Conservation (phyloP, 179 eudicot species). For the Beta corolliflora region DNA sequence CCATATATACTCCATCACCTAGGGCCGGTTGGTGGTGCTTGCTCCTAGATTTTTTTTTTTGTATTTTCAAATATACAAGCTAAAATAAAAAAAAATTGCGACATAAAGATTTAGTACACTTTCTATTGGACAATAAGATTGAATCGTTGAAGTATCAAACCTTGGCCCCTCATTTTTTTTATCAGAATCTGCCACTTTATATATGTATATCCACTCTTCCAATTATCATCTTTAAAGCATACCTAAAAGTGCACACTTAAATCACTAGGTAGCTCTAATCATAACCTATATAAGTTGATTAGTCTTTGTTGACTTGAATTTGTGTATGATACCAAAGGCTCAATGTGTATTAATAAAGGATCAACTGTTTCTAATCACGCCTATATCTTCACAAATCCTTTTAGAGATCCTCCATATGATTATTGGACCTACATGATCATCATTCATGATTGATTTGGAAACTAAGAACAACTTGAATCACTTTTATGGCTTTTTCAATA, state of each 20-base stretch:
- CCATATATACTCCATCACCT: too few relatives aligned
- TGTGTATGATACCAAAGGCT: slow-evolving; percentile 14
- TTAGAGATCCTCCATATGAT: slow-evolving; percentile 32
- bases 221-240: not conserved
- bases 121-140: too few relatives aligned
- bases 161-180: too few relatives aligned
- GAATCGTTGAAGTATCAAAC: too few relatives aligned
- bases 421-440: slow-evolving; percentile 38
- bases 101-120: too few relatives aligned
- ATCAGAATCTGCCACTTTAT: too few relatives aligned
- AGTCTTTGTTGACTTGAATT: slow-evolving; percentile 14
- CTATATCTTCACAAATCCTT: slow-evolving; percentile 25
- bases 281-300: slow-evolving; percentile 17
- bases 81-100: too few relatives aligned
- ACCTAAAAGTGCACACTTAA: slow-evolving; percentile 13
- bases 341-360: not conserved
- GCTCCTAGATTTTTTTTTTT: too few relatives aligned
- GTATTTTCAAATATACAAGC: too few relatives aligned
- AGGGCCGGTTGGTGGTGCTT: too few relatives aligned
- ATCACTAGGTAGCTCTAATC: slow-evolving; percentile 22
- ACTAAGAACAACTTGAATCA: slow-evolving; percentile 8
- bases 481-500: not conserved
- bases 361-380: slow-evolving; percentile 33
- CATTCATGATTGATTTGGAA: slow-evolving; percentile 17
- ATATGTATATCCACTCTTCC: too few relatives aligned